Percentiles rank a stretch among this genome's conserved stretches.
Conservation (phyloP, 345 rosid species). For the Aquilaria malaccensis region DNA sequence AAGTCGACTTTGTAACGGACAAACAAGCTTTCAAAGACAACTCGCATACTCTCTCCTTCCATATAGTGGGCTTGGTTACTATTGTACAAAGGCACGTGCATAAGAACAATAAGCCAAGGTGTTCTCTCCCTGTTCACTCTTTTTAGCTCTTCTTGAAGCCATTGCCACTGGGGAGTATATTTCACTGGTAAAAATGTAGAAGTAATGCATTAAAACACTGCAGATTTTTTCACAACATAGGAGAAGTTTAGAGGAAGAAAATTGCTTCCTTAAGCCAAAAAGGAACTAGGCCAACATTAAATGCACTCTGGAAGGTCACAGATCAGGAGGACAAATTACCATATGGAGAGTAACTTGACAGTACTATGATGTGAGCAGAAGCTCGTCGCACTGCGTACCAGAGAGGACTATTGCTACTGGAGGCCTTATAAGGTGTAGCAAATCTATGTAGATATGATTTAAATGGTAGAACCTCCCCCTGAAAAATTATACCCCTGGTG, state of each 20-base stretch:
- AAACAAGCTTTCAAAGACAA: constrained; percentile 44
- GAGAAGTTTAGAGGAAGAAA: no score
- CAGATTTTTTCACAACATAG: neutral
- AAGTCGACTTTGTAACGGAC: constrained; percentile 38
- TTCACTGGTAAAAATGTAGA: constrained; percentile 24
- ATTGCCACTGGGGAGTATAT: constrained; percentile 47
- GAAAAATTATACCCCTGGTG: no score
- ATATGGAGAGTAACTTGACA: constrained; percentile 93
- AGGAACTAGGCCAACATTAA: no score
- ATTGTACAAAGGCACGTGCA: constrained; percentile 48
- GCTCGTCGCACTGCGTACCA: constrained; percentile 92
- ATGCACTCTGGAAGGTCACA: neutral
- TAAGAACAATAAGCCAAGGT: constrained; percentile 50
- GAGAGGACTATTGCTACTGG: constrained; percentile 73
- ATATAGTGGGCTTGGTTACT: constrained; percentile 41
- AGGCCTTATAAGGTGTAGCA: constrained; percentile 75
- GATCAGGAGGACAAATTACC: constrained; percentile 37
- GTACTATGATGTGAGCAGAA: constrained; percentile 86
- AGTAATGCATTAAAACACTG: neutral
- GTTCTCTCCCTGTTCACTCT: constrained; percentile 46
- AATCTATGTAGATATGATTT: constrained; percentile 73
- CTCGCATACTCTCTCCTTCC: constrained; percentile 58
- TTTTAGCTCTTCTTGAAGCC: constrained; percentile 41
- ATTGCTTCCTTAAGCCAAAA: no score
- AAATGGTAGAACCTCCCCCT: constrained; percentile 86